phyloP scores from a whole-genome alignment of 768 basidiomycete species.

The Fomitopsis serialis region DNA sequence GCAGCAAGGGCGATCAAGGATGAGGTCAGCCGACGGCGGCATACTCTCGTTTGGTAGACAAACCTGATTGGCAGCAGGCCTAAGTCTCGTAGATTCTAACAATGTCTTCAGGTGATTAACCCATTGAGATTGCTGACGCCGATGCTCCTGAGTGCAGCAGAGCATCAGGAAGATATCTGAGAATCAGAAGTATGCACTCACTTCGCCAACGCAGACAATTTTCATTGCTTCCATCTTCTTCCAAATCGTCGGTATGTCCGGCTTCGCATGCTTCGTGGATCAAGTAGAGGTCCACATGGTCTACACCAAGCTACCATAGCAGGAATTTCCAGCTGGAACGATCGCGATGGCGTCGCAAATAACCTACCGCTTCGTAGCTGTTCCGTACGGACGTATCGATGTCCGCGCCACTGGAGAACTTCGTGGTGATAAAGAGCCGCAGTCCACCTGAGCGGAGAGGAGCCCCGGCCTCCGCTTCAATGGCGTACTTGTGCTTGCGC shows the following conservation, averaged over 20 bases:
- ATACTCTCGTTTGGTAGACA: no score
- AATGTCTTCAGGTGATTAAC: slow-evolving; percentile 47
- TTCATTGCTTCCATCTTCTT: slow-evolving; percentile 52
- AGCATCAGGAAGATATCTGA: not conserved
- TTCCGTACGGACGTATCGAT: slow-evolving; percentile 47
- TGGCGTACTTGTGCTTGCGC: slow-evolving; percentile 51
- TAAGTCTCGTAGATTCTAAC: slow-evolving; percentile 48
- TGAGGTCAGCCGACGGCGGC: not conserved
- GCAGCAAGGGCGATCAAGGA: not conserved
- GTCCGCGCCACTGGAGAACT: slow-evolving; percentile 39
- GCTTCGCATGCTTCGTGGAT: slow-evolving; percentile 48
- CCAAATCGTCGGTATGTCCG: slow-evolving; percentile 58
- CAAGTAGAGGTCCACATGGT: slow-evolving; percentile 64
- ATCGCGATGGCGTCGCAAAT: no score
- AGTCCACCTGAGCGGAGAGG: slow-evolving; percentile 45
- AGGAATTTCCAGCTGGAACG: not conserved
- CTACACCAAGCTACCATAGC: slow-evolving; percentile 44
- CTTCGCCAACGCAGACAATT: slow-evolving; percentile 50
- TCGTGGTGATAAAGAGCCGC: slow-evolving; percentile 56
- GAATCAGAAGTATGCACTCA: slow-evolving; percentile 16
- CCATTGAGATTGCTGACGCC: slow-evolving; percentile 64
- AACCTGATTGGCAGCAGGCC: slow-evolving; percentile 56
- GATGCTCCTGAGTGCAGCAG: slow-evolving; percentile 42
- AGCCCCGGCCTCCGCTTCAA: slow-evolving; percentile 49
- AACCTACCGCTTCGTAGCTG: slow-evolving; percentile 43